phyloP scores from a whole-genome alignment of 306 rosid genomes.

The Mucuna pruriens region DNA sequence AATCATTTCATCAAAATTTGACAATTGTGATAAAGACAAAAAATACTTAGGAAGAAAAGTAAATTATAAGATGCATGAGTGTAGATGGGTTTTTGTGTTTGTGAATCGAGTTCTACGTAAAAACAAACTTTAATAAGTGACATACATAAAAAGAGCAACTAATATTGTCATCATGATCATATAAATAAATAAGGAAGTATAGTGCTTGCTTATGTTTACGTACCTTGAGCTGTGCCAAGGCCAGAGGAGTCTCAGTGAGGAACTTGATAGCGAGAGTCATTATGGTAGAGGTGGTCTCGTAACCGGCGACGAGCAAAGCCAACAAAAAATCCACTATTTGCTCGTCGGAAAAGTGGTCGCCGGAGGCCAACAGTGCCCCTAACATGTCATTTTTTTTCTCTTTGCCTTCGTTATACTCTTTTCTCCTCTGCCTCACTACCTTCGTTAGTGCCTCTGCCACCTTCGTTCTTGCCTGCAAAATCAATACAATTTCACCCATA shows the following conservation, averaged over 20 bases:
- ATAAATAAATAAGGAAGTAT: not conserved
- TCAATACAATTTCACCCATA: not conserved
- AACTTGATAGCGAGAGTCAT: constrained; percentile 98
- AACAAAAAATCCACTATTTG: constrained; percentile 87
- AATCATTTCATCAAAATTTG: not conserved
- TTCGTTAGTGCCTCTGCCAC: constrained; percentile 87
- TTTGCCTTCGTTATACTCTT: constrained; percentile 48
- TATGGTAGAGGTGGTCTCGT: constrained; percentile 91
- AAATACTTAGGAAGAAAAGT: not conserved
- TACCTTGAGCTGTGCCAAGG: constrained; percentile 91
- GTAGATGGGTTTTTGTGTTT: not conserved
- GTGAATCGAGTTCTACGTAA: not conserved
- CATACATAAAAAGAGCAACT: not conserved
- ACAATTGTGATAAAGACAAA: not conserved
- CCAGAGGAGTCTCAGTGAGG: constrained; percentile 89
- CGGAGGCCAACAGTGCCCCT: constrained; percentile 79
- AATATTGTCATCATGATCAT: not conserved
- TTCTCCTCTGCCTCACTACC: constrained; percentile 78
- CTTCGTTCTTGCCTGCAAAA: constrained; percentile 71
- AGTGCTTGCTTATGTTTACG: not conserved
- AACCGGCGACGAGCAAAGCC: constrained; percentile 92
- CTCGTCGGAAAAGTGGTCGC: constrained; percentile 77
- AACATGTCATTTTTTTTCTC: constrained; percentile 72
- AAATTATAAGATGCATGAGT: constrained; percentile 23
- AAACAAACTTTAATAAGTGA: not conserved